These are phyloP conservation scores for Cutaneotrichosporon dermatis DNA, from an alignment of 1,284 basidiomycete genomes.

Conservation along the genomic window DNA sequence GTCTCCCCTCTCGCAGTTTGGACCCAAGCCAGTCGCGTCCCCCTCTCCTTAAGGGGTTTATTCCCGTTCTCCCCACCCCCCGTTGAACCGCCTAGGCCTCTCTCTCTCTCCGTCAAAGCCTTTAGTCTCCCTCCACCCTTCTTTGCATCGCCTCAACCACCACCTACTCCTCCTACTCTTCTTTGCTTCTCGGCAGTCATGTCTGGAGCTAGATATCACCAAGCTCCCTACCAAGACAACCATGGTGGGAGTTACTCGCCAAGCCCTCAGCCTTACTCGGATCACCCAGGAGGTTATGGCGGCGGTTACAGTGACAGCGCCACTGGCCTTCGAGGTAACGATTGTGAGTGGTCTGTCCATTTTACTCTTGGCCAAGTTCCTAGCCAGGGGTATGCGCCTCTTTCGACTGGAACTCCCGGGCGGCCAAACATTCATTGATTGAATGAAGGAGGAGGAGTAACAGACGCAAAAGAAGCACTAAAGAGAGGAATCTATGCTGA, in stretches of 20 bases:
- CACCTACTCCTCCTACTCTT: not conserved
- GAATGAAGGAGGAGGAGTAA: too few species aligned
- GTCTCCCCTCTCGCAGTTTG: too few species aligned
- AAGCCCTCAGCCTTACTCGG: slow-evolving; percentile 1
- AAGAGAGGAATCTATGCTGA: too few species aligned
- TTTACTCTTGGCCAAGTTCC: not conserved
- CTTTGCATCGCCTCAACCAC: not conserved
- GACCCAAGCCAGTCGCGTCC: too few species aligned
- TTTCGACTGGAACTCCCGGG: too few species aligned
- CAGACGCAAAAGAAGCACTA: too few species aligned
- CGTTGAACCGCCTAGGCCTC: not conserved
- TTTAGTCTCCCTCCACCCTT: too few species aligned
- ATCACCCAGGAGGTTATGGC: not conserved
- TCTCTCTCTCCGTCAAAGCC: not conserved
- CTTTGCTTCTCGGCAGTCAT: not conserved
- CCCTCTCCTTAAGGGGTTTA: too few species aligned
- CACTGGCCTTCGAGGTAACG: not conserved
- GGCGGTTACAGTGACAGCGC: slow-evolving; percentile 1
- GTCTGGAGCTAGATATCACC: slow-evolving; percentile 3
- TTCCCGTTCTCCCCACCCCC: too few species aligned
- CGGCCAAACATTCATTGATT: too few species aligned
- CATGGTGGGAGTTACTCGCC: not conserved
- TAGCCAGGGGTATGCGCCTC: too few species aligned
- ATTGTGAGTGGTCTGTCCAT: not conserved
- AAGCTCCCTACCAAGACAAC: slow-evolving; percentile 1